Base-by-base conservation (phyloP, 176 grass and related monocot species). In the Aechmea fasciata region DNA sequence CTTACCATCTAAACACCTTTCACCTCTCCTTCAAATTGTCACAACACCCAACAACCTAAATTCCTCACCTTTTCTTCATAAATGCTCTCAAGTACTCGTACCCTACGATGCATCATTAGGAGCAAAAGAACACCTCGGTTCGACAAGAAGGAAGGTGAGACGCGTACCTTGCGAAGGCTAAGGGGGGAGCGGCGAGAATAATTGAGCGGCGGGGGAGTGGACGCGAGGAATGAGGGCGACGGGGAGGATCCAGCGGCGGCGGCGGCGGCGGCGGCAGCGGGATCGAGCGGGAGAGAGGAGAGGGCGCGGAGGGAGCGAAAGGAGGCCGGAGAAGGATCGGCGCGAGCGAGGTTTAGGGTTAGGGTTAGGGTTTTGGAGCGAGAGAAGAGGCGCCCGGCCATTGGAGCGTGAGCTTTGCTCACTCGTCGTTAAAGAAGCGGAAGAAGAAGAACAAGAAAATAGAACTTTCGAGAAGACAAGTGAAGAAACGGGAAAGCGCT, bases 301-400 rank as follows among this genome's bases (percentile, higher is more conserved):
- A 83, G 73, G 50, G 73, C 7, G 57, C 48, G 57, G 69, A 80
- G 1, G 7, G 49, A 77, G 23, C 18, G 28, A 7, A 19, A 48
- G 7, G 48, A n/a, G 11, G 75, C 17, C 24, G 47, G 77, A 3
- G 29, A 67, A n/a, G 33, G 13, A 28, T 77, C 73, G 47, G 47
- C 47, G 69, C 73, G 73, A 13, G 69, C 54, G 48, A 67, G 55
- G 65, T 69, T 70, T 51, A 80, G 69, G 17, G 73, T 66, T 74
- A 73, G 85, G 24, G 73, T 66, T 74, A 73, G 85, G 69, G 65
- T 69, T 77, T 67, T 87, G 77, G 73, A 87, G 80, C 69, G 73
- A 72, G 59, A 54, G 11, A 88, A 71, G 66, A 81, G 51, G 6
- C 73, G 70, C 51, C 77, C 79, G 65, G 77, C 85, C 85, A 84